These are phyloP conservation scores for Pyracantha coccinea DNA, from an alignment of 331 rosid genomes.

Conservation along the genomic window DNA sequence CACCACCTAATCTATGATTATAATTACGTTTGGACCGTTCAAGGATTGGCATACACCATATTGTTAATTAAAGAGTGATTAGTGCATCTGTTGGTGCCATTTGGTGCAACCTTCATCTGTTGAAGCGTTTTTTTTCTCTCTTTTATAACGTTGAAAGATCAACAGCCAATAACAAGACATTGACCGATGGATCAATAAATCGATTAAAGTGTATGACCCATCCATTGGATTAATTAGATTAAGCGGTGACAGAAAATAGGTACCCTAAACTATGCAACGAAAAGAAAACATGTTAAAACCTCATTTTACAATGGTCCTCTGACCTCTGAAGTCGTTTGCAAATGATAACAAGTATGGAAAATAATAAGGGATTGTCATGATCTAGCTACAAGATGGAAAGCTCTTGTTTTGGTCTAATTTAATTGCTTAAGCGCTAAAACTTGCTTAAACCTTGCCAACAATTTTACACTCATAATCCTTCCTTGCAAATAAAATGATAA, in stretches of 20 bases:
- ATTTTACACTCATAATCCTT: no score
- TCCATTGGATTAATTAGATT: no score
- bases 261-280: neutral
- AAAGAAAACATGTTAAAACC: no score
- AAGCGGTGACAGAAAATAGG: neutral
- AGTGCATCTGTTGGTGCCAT: slow-evolving; percentile 22
- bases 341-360: neutral
- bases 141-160: neutral
- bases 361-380: slow-evolving; percentile 14
- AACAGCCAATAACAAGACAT: neutral
- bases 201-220: neutral
- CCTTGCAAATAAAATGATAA: no score
- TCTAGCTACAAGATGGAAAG: slow-evolving; percentile 34
- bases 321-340: neutral
- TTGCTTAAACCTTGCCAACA: slow-evolving; percentile 21
- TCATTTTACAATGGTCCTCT: neutral
- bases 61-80: neutral
- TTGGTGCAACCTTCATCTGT: slow-evolving; percentile 3
- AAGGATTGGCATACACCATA: neutral
- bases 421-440: slow-evolving; percentile 81
- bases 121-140: neutral
- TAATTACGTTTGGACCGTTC: neutral
- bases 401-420: slow-evolving; percentile 26
- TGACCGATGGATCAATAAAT: neutral
- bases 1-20: slow-evolving; percentile 8